Conservation (phyloP, 441 rosid genomes). For the Metrosideros polymorpha region DNA sequence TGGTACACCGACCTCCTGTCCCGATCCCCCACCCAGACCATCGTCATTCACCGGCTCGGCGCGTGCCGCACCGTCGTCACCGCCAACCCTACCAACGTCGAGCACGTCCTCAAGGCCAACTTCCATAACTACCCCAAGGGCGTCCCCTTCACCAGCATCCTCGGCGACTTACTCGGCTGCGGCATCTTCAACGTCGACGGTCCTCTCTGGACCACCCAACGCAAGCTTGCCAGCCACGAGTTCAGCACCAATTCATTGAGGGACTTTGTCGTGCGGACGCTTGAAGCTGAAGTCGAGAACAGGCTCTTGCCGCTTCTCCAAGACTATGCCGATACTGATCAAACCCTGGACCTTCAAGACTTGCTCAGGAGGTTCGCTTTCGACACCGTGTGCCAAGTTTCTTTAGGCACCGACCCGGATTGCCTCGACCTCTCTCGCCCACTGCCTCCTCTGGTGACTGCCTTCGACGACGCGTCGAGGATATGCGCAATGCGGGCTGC, state of each 20-base stretch:
- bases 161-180: conserved; percentile 65
- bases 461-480: conserved; percentile 54
- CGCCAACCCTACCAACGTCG: conserved; percentile 53
- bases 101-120: conserved; percentile 54
- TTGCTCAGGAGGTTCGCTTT: conserved; percentile 47
- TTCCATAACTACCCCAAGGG: conserved; percentile 79
- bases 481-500: conserved; percentile 53
- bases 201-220: conserved; percentile 53
- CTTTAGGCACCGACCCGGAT: conserved; percentile 35
- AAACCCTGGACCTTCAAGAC: conserved; percentile 51
- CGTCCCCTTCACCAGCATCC: conserved; percentile 57
- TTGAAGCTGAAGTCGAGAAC: conserved; percentile 39
- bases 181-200: conserved; percentile 42
- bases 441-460: conserved; percentile 31
- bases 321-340: conserved; percentile 5
- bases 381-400: conserved; percentile 31
- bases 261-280: conserved; percentile 35
- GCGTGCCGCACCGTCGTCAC: conserved; percentile 58
- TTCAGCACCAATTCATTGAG: conserved; percentile 48
- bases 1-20: conserved; percentile 70
- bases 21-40: conserved; percentile 43
- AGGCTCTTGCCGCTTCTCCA: conserved; percentile 44
- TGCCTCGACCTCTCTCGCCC: conserved; percentile 30
- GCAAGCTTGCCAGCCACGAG: conserved; percentile 78
- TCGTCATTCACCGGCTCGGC: conserved; percentile 41